phyloP scores from a whole-genome alignment of 495 filamentous ascomycete genomes.

The Tuber calosporum region DNA sequence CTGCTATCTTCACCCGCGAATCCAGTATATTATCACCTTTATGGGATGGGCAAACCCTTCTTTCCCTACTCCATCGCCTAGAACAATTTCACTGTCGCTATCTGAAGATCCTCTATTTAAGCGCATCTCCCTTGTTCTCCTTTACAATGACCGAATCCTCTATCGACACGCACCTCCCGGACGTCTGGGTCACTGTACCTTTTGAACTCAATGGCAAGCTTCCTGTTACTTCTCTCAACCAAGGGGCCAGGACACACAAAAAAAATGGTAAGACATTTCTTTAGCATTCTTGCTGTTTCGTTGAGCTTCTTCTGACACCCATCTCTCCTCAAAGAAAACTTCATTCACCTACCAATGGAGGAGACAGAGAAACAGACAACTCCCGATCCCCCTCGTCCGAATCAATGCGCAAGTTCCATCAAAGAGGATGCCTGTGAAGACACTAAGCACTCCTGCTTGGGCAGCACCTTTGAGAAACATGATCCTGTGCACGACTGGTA shows the following conservation, averaged over 20 bases:
- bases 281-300: background rate
- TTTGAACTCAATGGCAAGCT: background rate
- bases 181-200: background rate
- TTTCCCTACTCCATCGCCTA: background rate
- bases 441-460: background rate
- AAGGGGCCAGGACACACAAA: background rate
- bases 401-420: background rate
- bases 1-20: background rate
- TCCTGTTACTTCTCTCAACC: background rate
- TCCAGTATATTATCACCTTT: background rate
- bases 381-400: background rate
- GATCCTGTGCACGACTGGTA: background rate
- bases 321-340: background rate
- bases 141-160: background rate
- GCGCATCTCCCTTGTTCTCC: background rate
- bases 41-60: background rate
- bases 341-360: background rate
- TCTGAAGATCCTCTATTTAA: background rate
- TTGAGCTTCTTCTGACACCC: background rate
- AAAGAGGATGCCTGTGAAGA: conserved; percentile 10
- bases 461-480: background rate
- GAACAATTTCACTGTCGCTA: background rate
- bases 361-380: background rate
- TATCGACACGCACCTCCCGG: background rate
- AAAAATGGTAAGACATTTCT: background rate